phyloP scores from a whole-genome alignment of 2,329 filamentous ascomycete species.

The Pseudogymnoascus sp. region DNA sequence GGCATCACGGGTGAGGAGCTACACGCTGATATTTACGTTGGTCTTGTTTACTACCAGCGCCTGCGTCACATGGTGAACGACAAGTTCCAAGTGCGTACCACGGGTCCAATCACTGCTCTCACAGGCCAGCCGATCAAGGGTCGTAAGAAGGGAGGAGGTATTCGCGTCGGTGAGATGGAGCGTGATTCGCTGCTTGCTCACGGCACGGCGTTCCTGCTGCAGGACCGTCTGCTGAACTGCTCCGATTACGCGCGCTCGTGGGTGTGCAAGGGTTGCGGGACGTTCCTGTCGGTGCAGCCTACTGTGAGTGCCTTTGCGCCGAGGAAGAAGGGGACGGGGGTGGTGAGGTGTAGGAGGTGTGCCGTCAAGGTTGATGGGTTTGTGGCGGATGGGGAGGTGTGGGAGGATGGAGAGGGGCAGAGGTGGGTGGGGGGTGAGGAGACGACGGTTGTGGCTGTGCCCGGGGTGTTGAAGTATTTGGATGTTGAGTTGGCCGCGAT shows the following conservation, averaged over 20 bases:
- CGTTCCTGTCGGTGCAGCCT: conserved; percentile 81
- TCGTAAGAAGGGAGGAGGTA: conserved; percentile 91
- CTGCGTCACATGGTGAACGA: conserved; percentile 99
- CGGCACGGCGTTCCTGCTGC: conserved; percentile 87
- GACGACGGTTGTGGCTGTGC: conserved; percentile 85
- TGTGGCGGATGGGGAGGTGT: conserved; percentile 59
- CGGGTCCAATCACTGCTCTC: conserved; percentile 80
- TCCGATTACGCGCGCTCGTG: conserved; percentile 86
- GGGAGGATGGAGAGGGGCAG: conserved; percentile 84
- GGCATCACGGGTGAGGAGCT: conserved; percentile 95
- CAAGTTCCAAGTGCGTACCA: conserved; percentile 97
- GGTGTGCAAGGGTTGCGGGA: conserved; percentile 84
- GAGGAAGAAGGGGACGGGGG: conserved; percentile 59
- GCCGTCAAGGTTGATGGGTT: conserved; percentile 40
- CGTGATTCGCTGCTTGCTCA: conserved; percentile 91
- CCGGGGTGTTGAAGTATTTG: conserved; percentile 84
- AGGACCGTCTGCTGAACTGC: conserved; percentile 95
- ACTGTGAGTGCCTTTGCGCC: conserved; percentile 60
- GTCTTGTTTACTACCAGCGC: conserved; percentile 96
- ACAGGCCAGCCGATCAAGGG: conserved; percentile 98
- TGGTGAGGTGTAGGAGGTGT: conserved; percentile 74
- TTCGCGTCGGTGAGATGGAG: conserved; percentile 99
- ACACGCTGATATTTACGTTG: conserved; percentile 90
- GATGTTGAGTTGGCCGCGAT: conserved; percentile 95
- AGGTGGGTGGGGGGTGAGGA: conserved; percentile 85